Evolutionary conservation across 768 basidiomycete genomes (phyloP).

Genomic region (Russula olivacea): DNA sequence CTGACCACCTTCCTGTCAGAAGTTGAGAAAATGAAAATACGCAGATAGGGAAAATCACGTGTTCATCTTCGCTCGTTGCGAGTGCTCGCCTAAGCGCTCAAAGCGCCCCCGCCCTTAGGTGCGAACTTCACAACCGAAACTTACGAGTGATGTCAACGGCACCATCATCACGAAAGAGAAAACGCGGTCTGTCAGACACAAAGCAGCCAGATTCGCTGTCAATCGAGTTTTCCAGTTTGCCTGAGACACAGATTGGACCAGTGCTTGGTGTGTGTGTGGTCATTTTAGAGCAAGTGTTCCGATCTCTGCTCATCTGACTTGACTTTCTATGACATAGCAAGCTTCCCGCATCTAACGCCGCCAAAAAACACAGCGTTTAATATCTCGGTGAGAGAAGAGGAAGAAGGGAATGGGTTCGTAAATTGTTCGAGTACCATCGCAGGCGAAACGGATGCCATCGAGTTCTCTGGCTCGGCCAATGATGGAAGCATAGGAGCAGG

Average conservation of each 20-base stretch:
- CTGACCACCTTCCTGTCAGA: too few species aligned
- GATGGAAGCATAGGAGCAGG: slow-evolving; percentile 46
- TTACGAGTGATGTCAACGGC: neutral
- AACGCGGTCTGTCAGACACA: slow-evolving; percentile 34
- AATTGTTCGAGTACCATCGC: slow-evolving; percentile 46
- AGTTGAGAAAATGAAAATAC: too few species aligned
- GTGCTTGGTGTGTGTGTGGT: slow-evolving; percentile 42
- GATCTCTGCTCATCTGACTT: neutral
- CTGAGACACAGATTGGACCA: slow-evolving; percentile 41
- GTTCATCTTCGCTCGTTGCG: too few species aligned
- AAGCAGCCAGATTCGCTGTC: slow-evolving; percentile 34
- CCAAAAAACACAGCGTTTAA: slow-evolving; percentile 54
- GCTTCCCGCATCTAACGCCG: slow-evolving; percentile 61
- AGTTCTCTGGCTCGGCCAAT: slow-evolving; percentile 68
- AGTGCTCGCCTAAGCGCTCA: too few species aligned
- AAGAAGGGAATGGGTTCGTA: slow-evolving; percentile 33
- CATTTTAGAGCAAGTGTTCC: neutral
- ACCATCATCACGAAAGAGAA: slow-evolving; percentile 37
- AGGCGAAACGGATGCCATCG: slow-evolving; percentile 79
- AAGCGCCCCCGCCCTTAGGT: too few species aligned
- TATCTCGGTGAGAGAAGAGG: slow-evolving; percentile 44
- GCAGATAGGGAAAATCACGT: too few species aligned
- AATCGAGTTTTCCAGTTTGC: slow-evolving; percentile 35
- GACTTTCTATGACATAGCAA: slow-evolving; percentile 35
- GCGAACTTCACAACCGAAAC: neutral